Conservation (phyloP, 1,284 basidiomycete genomes). For the Apiotrichum veenhuisii region DNA sequence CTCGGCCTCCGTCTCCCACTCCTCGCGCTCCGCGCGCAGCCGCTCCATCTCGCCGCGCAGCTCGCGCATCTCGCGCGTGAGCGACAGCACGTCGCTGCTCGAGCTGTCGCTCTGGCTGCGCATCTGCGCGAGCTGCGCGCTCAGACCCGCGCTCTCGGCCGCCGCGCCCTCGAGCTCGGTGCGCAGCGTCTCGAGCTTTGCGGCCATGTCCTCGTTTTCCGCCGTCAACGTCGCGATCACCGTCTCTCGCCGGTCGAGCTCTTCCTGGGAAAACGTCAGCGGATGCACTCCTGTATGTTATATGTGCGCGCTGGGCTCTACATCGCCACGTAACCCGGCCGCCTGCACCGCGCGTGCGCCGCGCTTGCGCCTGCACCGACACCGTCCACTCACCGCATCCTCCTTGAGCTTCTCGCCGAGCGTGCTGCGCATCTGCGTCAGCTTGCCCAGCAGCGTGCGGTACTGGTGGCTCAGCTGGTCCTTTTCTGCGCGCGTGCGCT, state of each 20-base stretch:
- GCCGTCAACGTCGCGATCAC: slow-evolving; percentile 68
- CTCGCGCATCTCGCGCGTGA: slow-evolving; percentile 78
- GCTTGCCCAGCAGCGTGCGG: slow-evolving; percentile 75
- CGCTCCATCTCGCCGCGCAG: slow-evolving; percentile 76
- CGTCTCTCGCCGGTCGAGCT: slow-evolving; percentile 84
- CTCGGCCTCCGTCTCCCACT: slow-evolving; percentile 75
- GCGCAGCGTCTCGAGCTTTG: slow-evolving; percentile 69
- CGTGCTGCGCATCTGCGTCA: slow-evolving; percentile 88
- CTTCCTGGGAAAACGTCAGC: slow-evolving; percentile 64
- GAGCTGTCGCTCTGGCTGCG: slow-evolving; percentile 53
- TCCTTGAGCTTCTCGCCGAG: slow-evolving; percentile 91
- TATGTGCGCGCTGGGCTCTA: no score
- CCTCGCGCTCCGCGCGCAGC: slow-evolving; percentile 76
- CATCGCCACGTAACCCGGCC: no score
- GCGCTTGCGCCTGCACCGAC: no score
- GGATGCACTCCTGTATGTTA: no score
- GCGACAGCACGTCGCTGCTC: slow-evolving; percentile 63
- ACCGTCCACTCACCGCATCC: slow-evolving; percentile 66
- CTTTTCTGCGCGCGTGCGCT: slow-evolving; percentile 64
- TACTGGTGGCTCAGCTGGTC: slow-evolving; percentile 81
- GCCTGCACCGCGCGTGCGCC: no score
- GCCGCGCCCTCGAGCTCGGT: slow-evolving; percentile 70
- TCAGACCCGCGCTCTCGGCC: slow-evolving; percentile 65
- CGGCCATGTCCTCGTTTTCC: slow-evolving; percentile 68
- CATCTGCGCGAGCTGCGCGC: slow-evolving; percentile 62